Base-by-base conservation (phyloP, 306 rosid species). In the Canavalia ensiformis region DNA sequence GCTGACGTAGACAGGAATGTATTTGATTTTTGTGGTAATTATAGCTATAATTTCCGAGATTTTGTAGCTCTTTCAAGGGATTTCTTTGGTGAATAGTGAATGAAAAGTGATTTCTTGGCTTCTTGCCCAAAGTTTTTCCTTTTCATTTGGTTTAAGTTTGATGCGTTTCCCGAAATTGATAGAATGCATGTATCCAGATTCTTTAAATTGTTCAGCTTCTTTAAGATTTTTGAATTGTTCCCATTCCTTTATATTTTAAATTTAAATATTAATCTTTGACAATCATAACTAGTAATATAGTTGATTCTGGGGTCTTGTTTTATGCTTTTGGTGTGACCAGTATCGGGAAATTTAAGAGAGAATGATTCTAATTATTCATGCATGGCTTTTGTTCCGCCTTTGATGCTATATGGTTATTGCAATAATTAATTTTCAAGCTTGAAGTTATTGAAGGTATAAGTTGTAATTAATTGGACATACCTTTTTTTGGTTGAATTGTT, bases 11-110 rank as follows among this genome's bases (percentile, higher is more conserved):
- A 78, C 68, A 82, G 44, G 75, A 82, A 51, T 79, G 88, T 84
- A 87, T 87, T 75, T 69, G 82, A 84, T 60, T 84, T 70, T 85
- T 55, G 58, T 81, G 83, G 76, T 82, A 82, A 77, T 66, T 82
- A 56, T 82, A 82, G 64, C 54, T 81, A 55, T 76, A 45, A 58
- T 66, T 33, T 70, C 72, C 85, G 37, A 85, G 75, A 71, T 85
- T 76, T 74, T 66, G 83, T 37, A 70, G 62, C 81, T 66, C 72
- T 59, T 63, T 72, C 4, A 50, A 65, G 47, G 47, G 72, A 76
- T 81, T 77, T 56, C 84, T 60, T 69, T 54, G 5, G 63, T 73
- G 49, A 75, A 77, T 80, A 49, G 79, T 73, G 28, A 78, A 84
- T 68, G 82, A 54, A 81, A 74, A 69, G 59, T 64, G 79, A 82